Evolutionary conservation across 1,139 yeast genomes (phyloP), one percentile per base, ranked within the genome.

Genomic region (Protomyces pachydermus): DNA sequence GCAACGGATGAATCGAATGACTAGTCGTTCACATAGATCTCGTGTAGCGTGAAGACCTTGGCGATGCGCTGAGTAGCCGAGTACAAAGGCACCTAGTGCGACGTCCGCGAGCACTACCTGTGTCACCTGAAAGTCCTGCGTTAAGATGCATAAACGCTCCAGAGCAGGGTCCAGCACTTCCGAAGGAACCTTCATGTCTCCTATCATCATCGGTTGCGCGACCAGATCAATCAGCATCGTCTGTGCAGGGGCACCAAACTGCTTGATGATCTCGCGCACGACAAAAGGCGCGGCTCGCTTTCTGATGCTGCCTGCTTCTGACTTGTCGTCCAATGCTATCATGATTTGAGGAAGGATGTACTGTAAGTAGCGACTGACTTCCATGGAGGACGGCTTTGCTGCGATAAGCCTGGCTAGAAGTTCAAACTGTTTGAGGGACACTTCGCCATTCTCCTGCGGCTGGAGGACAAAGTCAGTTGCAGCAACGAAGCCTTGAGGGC

Each of bases 321-420:
- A 58, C 12, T n/a, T 45, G 32, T 58, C 62, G 34, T 39, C 52
- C 18, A 58, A 6, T 14, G 38, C 25, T 8, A 25, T 34, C 37
- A 58, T 3, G 18, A 58, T 39, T 45, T 51, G 62, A 9, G 62
- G 62, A 10, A 34, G 35, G 50, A 58, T 28, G 25, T 28, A n/a
- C 20, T 6, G 14, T 25, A 58, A 1, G 45, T 58, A 58, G 1
- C 28, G 38, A 3, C 20, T n/a, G 20, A 12, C 34, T n/a, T 56
- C 20, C 34, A 52, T 18, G 4, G n/a, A 32, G 5, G 56, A n/a
- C 3, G 62, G 62, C 14, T 12, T 34, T 9, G 62, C 51, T 20
- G 62, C 55, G 18, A 58, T 50, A 10, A 58, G 52, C 9, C 18
- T 32, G 18, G 62, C 52, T 18, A 58, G 45, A 5, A 28, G 12